These are phyloP conservation scores for Saturnispora serradocipensis DNA, from an alignment of 805 yeast genomes.

Conservation along the genomic window DNA sequence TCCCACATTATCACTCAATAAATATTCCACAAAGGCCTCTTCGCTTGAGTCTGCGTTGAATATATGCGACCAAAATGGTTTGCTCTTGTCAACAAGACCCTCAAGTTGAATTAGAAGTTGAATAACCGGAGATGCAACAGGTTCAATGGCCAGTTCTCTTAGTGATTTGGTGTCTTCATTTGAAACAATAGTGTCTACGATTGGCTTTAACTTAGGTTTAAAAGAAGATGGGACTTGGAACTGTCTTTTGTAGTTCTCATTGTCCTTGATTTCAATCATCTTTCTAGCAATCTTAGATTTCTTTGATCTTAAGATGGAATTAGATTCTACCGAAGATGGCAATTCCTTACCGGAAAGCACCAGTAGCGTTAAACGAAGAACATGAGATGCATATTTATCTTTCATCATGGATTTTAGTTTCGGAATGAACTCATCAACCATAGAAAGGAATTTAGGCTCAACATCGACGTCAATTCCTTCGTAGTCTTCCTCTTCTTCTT, in stretches of 20 bases:
- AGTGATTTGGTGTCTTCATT: constrained; percentile 36
- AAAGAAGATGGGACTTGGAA: constrained; percentile 67
- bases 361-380: constrained; percentile 60
- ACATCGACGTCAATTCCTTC: constrained; percentile 39
- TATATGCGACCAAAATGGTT: constrained; percentile 58
- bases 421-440: constrained; percentile 61
- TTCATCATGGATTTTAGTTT: constrained; percentile 47
- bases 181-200: constrained; percentile 34
- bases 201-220: constrained; percentile 45
- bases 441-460: constrained; percentile 56
- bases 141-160: constrained; percentile 69
- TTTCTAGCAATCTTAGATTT: constrained; percentile 83
- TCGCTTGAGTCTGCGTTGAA: constrained; percentile 54
- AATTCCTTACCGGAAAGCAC: constrained; percentile 69
- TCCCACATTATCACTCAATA: constrained; percentile 84
- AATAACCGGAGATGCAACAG: constrained; percentile 79
- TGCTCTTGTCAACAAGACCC: constrained; percentile 67
- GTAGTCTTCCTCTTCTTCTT: constrained; percentile 25
- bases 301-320: constrained; percentile 72
- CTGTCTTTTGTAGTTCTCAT: constrained; percentile 54
- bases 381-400: constrained; percentile 86
- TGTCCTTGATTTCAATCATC: constrained; percentile 82
- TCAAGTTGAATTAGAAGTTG: constrained; percentile 74
- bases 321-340: constrained; percentile 61
- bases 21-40: constrained; percentile 73